Evolutionary conservation across 805 yeast genomes (phyloP), one percentile per base, ranked within the genome.

Genomic region (Hanseniaspora valbyensis): DNA sequence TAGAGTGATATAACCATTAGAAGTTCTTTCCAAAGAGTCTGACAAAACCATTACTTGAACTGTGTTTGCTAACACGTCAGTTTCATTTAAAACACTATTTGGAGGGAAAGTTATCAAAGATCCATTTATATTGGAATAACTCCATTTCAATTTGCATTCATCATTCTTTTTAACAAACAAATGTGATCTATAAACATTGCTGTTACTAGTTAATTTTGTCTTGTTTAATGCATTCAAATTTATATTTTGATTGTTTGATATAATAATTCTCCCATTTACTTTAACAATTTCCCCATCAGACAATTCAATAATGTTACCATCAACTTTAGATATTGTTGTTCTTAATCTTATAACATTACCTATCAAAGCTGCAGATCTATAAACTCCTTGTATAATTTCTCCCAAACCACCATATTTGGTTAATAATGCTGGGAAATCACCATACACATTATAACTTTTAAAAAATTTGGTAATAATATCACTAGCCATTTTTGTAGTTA

Each of bases 331-430:
- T 48, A 90, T 66, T 36, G 72, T 68, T 14, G 92, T 81, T 61
- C 81, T 79, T 51, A 90, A 71, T 64, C 88, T 87, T 68, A 92
- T 90, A 30, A 94, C 86, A 50, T 96, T 83, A 50, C 97, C 97
- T 18, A 92, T 97, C 55, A 90, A 97, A 13, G 98, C 98, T 3
- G 97, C 97, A 52, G 95, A 83, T 58, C 98, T 75, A 68, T 96
- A 90, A 66, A 92, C 90, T 1, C 96, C 98, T 68, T 90, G 98
- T 14, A 95, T 81, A 25, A 90, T 70, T 66, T 90, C 98, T 49
- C 97, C 96, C 0, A 95, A 89, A 2, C 95, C 94, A 52, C 97
- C 98, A 67, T 81, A 90, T 70, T 87, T 90, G 45, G 95, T 83
- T 58, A 81, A 81, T 69, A 90, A 72, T 12, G 85, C 94, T 2